Percentiles rank a stretch among this genome's conserved stretches.
These are phyloP conservation scores for Chiua virens DNA, from an alignment of 768 basidiomycete genomes.

Conservation along the genomic window DNA sequence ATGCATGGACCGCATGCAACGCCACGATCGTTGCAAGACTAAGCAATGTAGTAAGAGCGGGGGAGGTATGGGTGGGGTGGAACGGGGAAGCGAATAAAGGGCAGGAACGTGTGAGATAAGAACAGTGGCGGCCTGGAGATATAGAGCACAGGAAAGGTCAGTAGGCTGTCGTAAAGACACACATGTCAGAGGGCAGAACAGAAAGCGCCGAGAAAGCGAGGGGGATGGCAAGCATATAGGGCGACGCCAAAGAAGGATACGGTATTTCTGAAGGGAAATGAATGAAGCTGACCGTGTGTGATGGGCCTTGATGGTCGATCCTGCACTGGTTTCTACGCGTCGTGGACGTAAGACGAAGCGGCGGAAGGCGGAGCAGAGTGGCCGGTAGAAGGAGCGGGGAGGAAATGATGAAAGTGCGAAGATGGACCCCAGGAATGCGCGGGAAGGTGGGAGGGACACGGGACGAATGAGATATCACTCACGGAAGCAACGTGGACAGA, in stretches of 20 bases:
- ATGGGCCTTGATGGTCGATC: constrained; percentile 24
- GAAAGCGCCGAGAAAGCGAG: constrained; percentile 8
- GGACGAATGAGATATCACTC: background rate
- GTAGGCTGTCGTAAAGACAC: constrained; percentile 9
- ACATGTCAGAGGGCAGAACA: constrained; percentile 10
- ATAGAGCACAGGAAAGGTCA: constrained; percentile 14
- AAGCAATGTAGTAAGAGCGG: constrained; percentile 16
- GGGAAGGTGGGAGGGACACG: constrained; percentile 1
- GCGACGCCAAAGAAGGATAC: constrained; percentile 6
- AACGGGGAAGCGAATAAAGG: constrained; percentile 5
- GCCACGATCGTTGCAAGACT: constrained; percentile 19
- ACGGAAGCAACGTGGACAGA: constrained; percentile 23
- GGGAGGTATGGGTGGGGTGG: constrained; percentile 6
- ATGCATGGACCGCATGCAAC: constrained; percentile 39
- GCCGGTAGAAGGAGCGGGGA: background rate
- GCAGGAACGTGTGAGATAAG: constrained; percentile 23
- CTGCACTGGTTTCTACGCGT: constrained; percentile 2
- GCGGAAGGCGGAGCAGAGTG: background rate
- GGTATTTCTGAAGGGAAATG: constrained; percentile 21
- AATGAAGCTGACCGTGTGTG: constrained; percentile 24
- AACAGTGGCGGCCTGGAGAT: constrained; percentile 12
- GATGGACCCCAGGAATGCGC: background rate
- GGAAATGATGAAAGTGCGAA: background rate
- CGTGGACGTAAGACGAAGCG: background rate
- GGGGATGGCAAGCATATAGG: background rate